Base-by-base conservation (phyloP, 805 yeast genomes). In the Dipodascus albidus region DNA sequence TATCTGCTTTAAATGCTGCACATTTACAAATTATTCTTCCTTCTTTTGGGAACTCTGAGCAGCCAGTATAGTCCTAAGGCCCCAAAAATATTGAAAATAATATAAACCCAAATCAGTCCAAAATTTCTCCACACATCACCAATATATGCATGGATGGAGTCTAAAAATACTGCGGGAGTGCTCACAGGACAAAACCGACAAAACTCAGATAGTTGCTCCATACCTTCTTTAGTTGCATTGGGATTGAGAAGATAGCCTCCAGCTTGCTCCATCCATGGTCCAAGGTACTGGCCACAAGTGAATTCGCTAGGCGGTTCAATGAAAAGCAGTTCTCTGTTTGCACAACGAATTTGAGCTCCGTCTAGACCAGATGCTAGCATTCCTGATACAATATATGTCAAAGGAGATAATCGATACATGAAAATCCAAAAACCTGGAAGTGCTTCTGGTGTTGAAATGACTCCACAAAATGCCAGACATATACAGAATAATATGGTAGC, bases 371-470 rank as follows among this genome's bases (percentile, higher is more conserved):
- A 70, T 44, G 80, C 68, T 53, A 83, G 64, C 60, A 79, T 66
- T 47, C 80, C 82, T 19, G 74, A 70, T 52, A 85, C 70, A 70
- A 83, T 74, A 60, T 84, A 85, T 0, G 88, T 81, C 57, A 83
- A 70, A 17, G 93, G 91, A 22, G 83, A 79, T 19, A 73, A 76
- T 64, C 89, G 74, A 73, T 83, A 85, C 87, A 85, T 81, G 74
- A 83, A 85, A 48, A 76, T 71, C 89, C 90, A 82, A 74, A 86
- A 86, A n/a, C 87, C 80, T 27, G 85, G 85, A 71, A 70, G 56
- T 31, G 67, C 70, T 19, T 71, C 63, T 48, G 80, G 77, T 22
- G 78, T 71, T 15, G 78, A 80, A 70, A 86, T 70, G 48, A 83
- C 87, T 75, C 95, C 95, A 75, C 88, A 83, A 78, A 85, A 84